Evolutionary conservation across 441 rosid genomes (phyloP).

Genomic region (Pelargonium citronellum): DNA sequence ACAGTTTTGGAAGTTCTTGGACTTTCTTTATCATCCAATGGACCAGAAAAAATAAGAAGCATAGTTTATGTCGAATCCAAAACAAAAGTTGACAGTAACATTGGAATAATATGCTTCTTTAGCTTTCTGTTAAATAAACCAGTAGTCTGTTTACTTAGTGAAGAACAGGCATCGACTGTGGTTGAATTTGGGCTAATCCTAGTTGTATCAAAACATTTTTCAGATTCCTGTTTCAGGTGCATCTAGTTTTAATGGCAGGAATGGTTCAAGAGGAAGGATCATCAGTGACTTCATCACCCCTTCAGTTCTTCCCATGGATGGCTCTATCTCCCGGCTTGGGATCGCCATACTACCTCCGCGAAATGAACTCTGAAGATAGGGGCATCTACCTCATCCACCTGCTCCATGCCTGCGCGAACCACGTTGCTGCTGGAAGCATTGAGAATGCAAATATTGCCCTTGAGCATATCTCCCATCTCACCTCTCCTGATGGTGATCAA

Average conservation of each 20-base stretch:
- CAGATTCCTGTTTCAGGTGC: conserved; percentile 6
- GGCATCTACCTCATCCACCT: conserved; percentile 34
- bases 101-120: neutral
- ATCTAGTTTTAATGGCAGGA: conserved; percentile 33
- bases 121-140: too few species aligned
- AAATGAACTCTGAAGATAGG: conserved; percentile 56
- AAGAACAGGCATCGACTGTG: neutral
- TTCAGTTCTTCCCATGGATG: conserved; percentile 52
- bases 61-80: too few species aligned
- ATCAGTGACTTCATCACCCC: conserved; percentile 47
- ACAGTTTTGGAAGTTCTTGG: too few species aligned
- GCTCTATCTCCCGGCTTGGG: conserved; percentile 53
- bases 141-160: neutral
- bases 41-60: too few species aligned
- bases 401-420: neutral
- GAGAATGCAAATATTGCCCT: conserved; percentile 5
- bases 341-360: conserved; percentile 49
- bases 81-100: neutral
- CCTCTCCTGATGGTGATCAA: conserved; percentile 6
- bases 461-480: conserved; percentile 5
- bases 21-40: too few species aligned
- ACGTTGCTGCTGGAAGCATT: neutral
- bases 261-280: conserved; percentile 58
- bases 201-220: neutral
- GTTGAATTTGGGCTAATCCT: neutral